These are phyloP conservation scores for Drosera capensis DNA, from an alignment of 148 eudicot species.

Conservation along the genomic window DNA sequence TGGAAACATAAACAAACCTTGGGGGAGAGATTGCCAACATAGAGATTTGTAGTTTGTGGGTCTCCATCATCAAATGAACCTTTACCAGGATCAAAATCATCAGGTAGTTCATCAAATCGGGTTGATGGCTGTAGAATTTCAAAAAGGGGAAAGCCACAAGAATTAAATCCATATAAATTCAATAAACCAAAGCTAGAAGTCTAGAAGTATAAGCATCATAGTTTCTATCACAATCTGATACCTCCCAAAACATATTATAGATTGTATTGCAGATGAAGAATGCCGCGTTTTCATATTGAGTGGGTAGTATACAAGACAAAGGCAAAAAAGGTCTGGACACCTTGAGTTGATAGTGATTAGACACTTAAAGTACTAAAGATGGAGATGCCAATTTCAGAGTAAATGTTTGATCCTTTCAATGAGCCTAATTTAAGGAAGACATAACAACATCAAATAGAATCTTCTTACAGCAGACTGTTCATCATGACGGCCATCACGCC, in stretches of 20 bases:
- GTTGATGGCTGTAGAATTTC: constrained; percentile 36
- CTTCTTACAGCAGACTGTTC: constrained; percentile 52
- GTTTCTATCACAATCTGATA: too few relatives aligned
- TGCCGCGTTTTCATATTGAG: too few relatives aligned
- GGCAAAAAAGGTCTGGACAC: too few relatives aligned
- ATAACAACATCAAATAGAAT: constrained; percentile 1
- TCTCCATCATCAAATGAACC: constrained; percentile 99
- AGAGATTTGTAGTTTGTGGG: constrained; percentile 93
- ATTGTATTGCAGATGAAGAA: too few relatives aligned
- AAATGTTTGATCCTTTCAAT: too few relatives aligned
- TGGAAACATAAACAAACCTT: constrained; percentile 32
- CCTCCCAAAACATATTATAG: too few relatives aligned
- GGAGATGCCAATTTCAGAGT: too few relatives aligned
- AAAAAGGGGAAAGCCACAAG: neutral
- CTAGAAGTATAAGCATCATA: neutral
- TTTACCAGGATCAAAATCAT: constrained; percentile 87
- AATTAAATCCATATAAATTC: neutral
- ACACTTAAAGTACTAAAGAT: too few relatives aligned
- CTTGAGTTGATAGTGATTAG: too few relatives aligned
- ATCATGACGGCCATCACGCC: constrained; percentile 64
- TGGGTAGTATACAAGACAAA: too few relatives aligned
- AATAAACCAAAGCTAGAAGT: neutral
- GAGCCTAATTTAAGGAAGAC: too few relatives aligned
- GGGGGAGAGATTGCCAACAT: constrained; percentile 92
- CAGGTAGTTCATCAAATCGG: constrained; percentile 89